phyloP scores from a whole-genome alignment of 2,329 filamentous ascomycete genomes.

The Fusarium abutilonis region DNA sequence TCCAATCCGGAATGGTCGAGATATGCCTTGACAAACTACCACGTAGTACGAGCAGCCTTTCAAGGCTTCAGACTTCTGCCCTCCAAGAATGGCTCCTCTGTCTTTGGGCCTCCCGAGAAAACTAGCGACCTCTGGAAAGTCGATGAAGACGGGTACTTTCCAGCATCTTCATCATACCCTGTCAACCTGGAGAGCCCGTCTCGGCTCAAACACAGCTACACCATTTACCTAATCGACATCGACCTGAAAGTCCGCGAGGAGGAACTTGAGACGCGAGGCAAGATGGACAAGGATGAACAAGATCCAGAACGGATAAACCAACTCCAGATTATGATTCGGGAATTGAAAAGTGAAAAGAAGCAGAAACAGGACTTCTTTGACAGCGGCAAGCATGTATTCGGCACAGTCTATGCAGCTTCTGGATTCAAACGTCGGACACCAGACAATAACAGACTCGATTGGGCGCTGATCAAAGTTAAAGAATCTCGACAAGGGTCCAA shows the following conservation, averaged over 20 bases:
- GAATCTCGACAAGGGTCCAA: not conserved
- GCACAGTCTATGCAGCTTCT: not conserved
- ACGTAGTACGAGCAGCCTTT: not conserved
- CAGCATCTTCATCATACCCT: not conserved
- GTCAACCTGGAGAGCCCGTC: not conserved
- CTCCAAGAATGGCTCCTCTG: too few species aligned
- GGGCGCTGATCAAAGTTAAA: not conserved
- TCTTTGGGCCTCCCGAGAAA: not conserved
- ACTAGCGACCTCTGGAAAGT: not conserved
- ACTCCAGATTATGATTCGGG: too few species aligned
- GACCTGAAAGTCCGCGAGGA: not conserved
- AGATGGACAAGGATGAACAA: not conserved
- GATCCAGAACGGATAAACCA: not conserved
- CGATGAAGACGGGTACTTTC: not conserved
- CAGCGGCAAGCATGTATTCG: not conserved
- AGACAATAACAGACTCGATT: not conserved
- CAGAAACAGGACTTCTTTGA: not conserved
- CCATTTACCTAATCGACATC: not conserved
- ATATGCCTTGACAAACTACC: not conserved
- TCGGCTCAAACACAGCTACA: not conserved
- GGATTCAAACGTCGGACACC: not conserved
- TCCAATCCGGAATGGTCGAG: not conserved
- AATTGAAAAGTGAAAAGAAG: not conserved
- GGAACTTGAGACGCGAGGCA: not conserved
- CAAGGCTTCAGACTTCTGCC: not conserved